Base-by-base conservation (phyloP, 371 early-diverging fungal genomes). In the Syncephalastrum racemosum region DNA sequence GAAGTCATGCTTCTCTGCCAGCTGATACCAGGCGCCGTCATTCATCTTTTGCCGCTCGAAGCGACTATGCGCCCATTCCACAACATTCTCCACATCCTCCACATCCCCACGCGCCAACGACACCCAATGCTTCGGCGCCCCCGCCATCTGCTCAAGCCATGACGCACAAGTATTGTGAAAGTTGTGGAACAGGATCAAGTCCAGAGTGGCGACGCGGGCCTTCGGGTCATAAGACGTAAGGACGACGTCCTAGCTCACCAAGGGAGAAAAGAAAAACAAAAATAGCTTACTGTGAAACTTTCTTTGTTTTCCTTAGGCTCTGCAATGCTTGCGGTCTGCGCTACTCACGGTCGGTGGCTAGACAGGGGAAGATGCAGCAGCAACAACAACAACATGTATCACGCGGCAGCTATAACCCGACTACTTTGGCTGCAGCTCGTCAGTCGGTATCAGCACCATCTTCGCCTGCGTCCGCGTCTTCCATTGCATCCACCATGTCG, bases 201-300 rank as follows among this genome's bases (percentile, higher is more conserved):
- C 79, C 79, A 20, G 79, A 78, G 68, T 78, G 79, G 79, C 57
- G 79, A 31, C 57, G 73, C 49, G 79, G 79, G 2, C 79, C 79
- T 4, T 68, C 69, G 19, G 79, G 79, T 1, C 79, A 78, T 56
- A 78, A 78, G 59, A 78, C 75, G 75, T 78, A 71, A 58, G 60
- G 44, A 41, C 44, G 40, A 45, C 46, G 40, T 15, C 46, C 7
- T 40, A 15, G 24, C 14, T 51, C 8, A 24, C 19, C 42, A 20
- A 18, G 25, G 36, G 3, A 19, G 16, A 18, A 40, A 42, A 18
- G 23, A 42, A 40, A 46, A 45, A 42, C 48, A 23, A 36, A 20
- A 41, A 48, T 45, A 25, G 42, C 8, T 19, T 16, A 20, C 31
- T 22, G 18, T 15, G 8, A 14, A 42, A 16, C 20, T 41, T 48